Conservation (phyloP, 148 eudicot genomes). For the Diospyros lotus region DNA sequence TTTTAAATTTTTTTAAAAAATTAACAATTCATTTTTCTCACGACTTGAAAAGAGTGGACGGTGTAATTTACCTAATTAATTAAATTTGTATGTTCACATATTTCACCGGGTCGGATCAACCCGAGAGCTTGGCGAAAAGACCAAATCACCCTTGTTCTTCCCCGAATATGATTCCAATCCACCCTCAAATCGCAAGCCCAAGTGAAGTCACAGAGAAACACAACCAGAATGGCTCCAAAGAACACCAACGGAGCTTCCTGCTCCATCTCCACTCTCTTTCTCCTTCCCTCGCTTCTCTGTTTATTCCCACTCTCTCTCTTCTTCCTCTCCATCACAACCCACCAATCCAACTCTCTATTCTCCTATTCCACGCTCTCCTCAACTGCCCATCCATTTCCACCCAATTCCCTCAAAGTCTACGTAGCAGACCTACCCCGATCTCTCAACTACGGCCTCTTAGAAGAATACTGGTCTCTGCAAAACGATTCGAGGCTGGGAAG, state of each 20-base stretch:
- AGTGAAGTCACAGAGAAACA: not conserved
- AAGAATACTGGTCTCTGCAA: conserved; percentile 59
- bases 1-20: no score
- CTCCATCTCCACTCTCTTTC: conserved; percentile 37
- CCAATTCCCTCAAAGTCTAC: conserved; percentile 53
- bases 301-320: conserved; percentile 40
- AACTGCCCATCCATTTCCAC: conserved; percentile 13
- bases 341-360: conserved; percentile 17
- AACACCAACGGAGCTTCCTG: conserved; percentile 17
- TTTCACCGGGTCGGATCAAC: not conserved
- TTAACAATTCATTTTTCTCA: no score
- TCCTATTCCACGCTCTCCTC: conserved; percentile 23
- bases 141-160: not conserved
- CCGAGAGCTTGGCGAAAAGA: not conserved
- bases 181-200: not conserved
- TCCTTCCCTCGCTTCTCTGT: conserved; percentile 39
- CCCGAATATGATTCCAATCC: not conserved
- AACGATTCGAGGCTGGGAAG: conserved; percentile 68
- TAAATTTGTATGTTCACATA: no score
- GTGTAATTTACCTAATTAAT: no score
- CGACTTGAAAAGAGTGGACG: no score
- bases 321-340: conserved; percentile 28
- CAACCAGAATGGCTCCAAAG: conserved; percentile 8
- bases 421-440: conserved; percentile 70
- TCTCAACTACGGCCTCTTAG: conserved; percentile 49